Evolutionary conservation across 2,329 filamentous ascomycete species (phyloP).

Genomic region (Nothophaeocryptopus gaeumannii): DNA sequence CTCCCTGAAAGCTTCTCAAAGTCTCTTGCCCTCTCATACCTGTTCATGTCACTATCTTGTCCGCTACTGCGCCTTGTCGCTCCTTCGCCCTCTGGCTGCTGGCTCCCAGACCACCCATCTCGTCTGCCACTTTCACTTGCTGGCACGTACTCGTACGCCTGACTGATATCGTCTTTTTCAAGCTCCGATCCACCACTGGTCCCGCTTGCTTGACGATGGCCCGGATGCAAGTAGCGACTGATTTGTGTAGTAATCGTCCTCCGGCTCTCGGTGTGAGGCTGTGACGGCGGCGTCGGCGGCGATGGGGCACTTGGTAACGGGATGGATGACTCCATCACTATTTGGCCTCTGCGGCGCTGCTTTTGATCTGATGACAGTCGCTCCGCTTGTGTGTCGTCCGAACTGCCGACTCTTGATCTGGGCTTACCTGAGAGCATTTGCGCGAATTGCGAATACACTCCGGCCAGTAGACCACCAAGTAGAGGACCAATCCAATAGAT

Average conservation of each 20-base stretch:
- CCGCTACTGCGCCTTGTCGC: background rate
- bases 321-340: background rate
- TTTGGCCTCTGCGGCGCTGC: background rate
- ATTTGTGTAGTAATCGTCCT: constrained; percentile 3
- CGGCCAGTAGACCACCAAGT: constrained; percentile 30
- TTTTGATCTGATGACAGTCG: background rate
- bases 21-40: constrained; percentile 10
- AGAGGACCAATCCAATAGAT: constrained; percentile 30
- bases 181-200: background rate
- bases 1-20: constrained; percentile 1
- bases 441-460: constrained; percentile 30
- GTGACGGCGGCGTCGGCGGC: constrained; percentile 1
- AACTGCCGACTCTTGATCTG: background rate
- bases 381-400: background rate
- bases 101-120: too few relatives aligned
- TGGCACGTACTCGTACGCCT: too few relatives aligned
- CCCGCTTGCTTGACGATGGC: background rate
- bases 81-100: too few relatives aligned
- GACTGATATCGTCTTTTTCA: too few relatives aligned
- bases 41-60: constrained; percentile 10
- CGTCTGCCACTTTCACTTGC: too few relatives aligned
- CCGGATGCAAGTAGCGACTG: constrained; percentile 4
- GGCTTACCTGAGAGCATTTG: background rate
- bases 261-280: background rate
- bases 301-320: constrained; percentile 6